A percentile compares a stretch with the other conserved stretches of the same genome.
Conservation (phyloP, 2,329 filamentous ascomycete species). For the Penicillium vulpinum region DNA sequence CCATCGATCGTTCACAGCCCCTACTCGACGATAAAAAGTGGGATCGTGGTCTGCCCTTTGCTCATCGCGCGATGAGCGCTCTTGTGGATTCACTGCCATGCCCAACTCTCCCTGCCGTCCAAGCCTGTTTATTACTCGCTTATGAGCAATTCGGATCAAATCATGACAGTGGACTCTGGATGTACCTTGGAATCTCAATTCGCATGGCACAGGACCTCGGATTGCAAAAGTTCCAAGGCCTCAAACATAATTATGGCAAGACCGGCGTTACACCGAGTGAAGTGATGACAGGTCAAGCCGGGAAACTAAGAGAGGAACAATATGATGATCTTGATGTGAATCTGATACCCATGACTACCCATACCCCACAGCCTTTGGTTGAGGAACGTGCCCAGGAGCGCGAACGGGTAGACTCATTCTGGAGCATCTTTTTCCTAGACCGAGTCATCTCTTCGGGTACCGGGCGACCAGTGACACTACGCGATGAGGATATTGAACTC, state of each 20-base stretch:
- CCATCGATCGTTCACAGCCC: slow-evolving; percentile 44
- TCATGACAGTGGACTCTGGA: slow-evolving; percentile 87
- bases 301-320: slow-evolving; percentile 46
- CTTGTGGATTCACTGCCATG: slow-evolving; percentile 81
- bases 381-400: slow-evolving; percentile 68
- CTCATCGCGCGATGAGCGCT: slow-evolving; percentile 77
- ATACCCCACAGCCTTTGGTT: slow-evolving; percentile 48
- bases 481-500: slow-evolving; percentile 82
- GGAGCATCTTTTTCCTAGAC: slow-evolving; percentile 86
- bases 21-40: slow-evolving; percentile 48
- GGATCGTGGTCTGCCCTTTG: slow-evolving; percentile 75
- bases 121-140: slow-evolving; percentile 78
- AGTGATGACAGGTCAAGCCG: slow-evolving; percentile 48
- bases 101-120: slow-evolving; percentile 78
- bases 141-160: slow-evolving; percentile 88
- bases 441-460: slow-evolving; percentile 85
- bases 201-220: slow-evolving; percentile 79
- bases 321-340: slow-evolving; percentile 45
- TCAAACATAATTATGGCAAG: slow-evolving; percentile 58
- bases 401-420: slow-evolving; percentile 83
- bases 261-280: slow-evolving; percentile 58
- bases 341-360: slow-evolving; percentile 24
- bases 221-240: slow-evolving; percentile 75
- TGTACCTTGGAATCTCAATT: slow-evolving; percentile 87
- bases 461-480: slow-evolving; percentile 77